A percentile compares a stretch with the other conserved stretches of the same genome.
phyloP scores from a whole-genome alignment of 805 yeast genomes.

The Ogataea saltuana region DNA sequence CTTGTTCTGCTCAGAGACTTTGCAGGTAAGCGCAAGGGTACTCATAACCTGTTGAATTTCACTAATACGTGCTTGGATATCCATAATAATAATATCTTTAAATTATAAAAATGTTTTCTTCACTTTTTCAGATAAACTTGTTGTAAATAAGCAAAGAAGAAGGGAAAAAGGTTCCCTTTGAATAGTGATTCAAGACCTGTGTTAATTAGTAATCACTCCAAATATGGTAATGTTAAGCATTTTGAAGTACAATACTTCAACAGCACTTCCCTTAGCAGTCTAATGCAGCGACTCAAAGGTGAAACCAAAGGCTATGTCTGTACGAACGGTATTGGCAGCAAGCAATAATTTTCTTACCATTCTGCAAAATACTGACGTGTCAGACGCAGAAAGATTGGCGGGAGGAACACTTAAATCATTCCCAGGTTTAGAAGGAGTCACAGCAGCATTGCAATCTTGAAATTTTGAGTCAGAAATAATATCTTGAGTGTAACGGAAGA shows the following conservation, averaged over 20 bases:
- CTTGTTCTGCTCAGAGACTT: background rate
- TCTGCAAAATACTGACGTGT: no score
- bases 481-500: background rate
- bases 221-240: no score
- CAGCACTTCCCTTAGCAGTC: conserved; percentile 6
- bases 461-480: background rate
- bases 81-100: no score
- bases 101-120: no score
- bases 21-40: background rate
- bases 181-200: no score
- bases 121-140: no score
- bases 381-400: no score
- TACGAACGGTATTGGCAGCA: conserved; percentile 12
- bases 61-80: background rate
- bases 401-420: background rate
- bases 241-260: no score
- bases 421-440: background rate
- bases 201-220: no score
- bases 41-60: conserved; percentile 1
- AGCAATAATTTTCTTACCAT: conserved; percentile 14
- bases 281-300: conserved; percentile 7
- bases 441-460: background rate
- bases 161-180: no score
- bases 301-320: conserved; percentile 5
- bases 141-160: no score